Conservation (phyloP, 306 rosid genomes). For the Begonia fuchsioides region DNA sequence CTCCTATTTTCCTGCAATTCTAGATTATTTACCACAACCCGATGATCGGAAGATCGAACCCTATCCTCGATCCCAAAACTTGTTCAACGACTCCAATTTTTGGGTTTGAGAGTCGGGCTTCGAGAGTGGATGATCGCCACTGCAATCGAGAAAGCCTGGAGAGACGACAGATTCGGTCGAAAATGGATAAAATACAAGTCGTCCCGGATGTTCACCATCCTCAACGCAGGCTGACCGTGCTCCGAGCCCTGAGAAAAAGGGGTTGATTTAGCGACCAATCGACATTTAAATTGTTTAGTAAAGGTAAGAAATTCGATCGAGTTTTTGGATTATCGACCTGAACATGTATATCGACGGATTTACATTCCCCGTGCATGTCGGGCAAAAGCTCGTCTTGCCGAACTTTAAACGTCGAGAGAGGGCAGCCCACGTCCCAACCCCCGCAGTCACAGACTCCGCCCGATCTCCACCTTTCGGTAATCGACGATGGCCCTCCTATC, state of each 20-base stretch:
- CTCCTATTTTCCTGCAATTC: no score
- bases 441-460: slow-evolving; percentile 89
- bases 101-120: slow-evolving; percentile 55
- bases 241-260: slow-evolving; percentile 33
- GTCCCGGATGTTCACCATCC: slow-evolving; percentile 71
- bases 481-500: slow-evolving; percentile 70
- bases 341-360: slow-evolving; percentile 36
- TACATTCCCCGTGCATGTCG: slow-evolving; percentile 45
- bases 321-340: slow-evolving; percentile 32
- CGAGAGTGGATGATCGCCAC: slow-evolving; percentile 64
- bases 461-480: slow-evolving; percentile 82
- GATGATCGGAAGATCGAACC: no score
- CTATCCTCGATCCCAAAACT: no score
- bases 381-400: slow-evolving; percentile 23
- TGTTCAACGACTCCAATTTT: no score
- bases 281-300: no score
- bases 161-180: slow-evolving; percentile 41
- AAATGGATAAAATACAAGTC: slow-evolving; percentile 66
- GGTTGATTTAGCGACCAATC: no score
- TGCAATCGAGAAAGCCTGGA: slow-evolving; percentile 82
- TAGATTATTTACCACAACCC: no score
- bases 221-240: slow-evolving; percentile 35
- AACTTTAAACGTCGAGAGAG: slow-evolving; percentile 57
- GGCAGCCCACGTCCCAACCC: slow-evolving; percentile 98
- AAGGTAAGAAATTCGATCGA: no score